Evolutionary conservation across 2,329 filamentous ascomycete genomes (phyloP), one percentile per base, ranked within the genome.

Genomic region (Diplodia sapinea): DNA sequence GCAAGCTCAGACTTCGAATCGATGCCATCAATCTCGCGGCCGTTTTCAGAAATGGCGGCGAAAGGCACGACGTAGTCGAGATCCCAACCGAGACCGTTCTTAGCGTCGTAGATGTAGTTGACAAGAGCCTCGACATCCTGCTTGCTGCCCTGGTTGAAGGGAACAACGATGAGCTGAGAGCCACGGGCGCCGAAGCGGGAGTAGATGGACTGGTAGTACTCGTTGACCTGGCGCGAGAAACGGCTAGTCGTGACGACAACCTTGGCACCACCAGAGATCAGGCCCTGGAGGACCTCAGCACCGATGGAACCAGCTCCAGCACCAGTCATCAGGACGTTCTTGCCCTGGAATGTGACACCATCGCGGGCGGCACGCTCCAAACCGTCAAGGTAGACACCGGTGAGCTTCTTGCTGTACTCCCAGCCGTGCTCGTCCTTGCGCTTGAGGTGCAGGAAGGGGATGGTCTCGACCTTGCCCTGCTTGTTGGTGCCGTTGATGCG

Each of bases 371-470:
- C 93, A 70, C 94, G 88, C 82, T 97, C 94, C 38, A 99, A 82
- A 70, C 93, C 93, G 78, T 97, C 93, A 40, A 99, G 88, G 79
- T 99, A 99, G 73, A 94, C 81, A 68, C 92, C 91, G 29, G 95
- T 98, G 68, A 99, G 87, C 84, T 96, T 97, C 87, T 98, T 99
- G 88, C 93, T 98, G 85, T 98, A 99, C 77, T 98, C 94, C 95
- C 95, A 99, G 70, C 94, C 94, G 75, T 97, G 91, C 70, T 94
- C 88, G 65, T 92, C 89, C 82, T 96, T 96, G 80, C 93, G 91
- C 87, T 97, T 97, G 68, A 99, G 85, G 79, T 99, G 95, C 65
- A 99, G 83, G 88, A 99, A 99, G 40, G 95, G 95, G 73, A 99
- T 96, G 20, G 95, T 97, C 83, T 98, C 94, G 68, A 96, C 89